Base-by-base conservation (phyloP, 305 asterid genomes). In the Solanum hybrid region DNA sequence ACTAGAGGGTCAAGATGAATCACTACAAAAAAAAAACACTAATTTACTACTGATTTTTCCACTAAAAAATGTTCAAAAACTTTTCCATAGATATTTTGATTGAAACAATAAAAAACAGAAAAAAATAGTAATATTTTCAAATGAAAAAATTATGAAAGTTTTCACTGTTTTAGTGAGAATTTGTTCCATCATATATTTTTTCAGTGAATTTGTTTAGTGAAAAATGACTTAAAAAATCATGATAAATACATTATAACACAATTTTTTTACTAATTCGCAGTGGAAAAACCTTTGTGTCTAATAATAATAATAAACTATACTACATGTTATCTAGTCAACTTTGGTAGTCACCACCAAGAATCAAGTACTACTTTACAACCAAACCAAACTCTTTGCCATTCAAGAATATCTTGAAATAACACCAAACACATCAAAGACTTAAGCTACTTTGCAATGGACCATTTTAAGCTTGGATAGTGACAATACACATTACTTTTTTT, bases 391-490 rank as follows among this genome's bases (percentile, higher is more conserved):
- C 66, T 66, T 38, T 51, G 87, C 31, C 89, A 40, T 78, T 51
- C 86, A 78, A 88, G 85, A 88, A 78, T 60, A 42, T 76, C 73
- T 32, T 36, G 69, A 87, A 69, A 87, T 45, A 64, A 22, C 36
- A 88, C 86, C 86, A 77, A 88, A 76, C 89, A 32, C 17, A 32
- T 79, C 56, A 79, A 78, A 56, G 89, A 88, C 89, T 78, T 31
- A 0, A 42, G 86, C 77, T 56, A 31, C 75, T 87, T 42, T 26
- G n/a, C 89, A 38, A 45, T 73, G 82, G 84, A 73, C 85, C 71
- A 88, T 88, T 78, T 73, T 78, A 10, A 69, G 60, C 51, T 88
- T 78, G 66, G 85, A 88, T 35, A 78, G 90, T 78, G 78, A 88
- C 90, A 78, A 73, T 27, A 87, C 89, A 29, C 73, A 75, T 13